Base-by-base conservation (phyloP, 2,329 filamentous ascomycete genomes). In the Pleomassaria siparia region DNA sequence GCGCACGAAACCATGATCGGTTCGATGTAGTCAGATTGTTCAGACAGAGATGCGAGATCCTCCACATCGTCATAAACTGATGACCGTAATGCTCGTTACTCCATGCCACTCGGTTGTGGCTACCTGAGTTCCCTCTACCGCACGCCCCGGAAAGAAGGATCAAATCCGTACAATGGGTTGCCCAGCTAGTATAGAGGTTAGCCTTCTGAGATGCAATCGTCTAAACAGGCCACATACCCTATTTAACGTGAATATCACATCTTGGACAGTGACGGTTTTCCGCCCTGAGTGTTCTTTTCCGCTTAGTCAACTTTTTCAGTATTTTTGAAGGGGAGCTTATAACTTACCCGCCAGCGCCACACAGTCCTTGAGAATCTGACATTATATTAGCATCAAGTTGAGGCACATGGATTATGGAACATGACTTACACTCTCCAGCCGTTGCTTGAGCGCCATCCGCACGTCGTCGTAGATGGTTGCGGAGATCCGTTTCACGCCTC, bases 401-500 rank as follows among this genome's bases (percentile, higher is more conserved):
- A 10, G 20, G n/a, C 10, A 24, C 20, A 32, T 30, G 4, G 11
- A 16, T 8, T 16, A 30, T 36, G 5, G 11, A n/a, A 36, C n/a
- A n/a, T n/a, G n/a, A 52, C 66, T 47, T 41, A 67, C 63, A 0
- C 25, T 2, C 13, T 49, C 44, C 2, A 91, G 69, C 0, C 77
- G 73, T 0, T 58, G 50, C 18, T 76, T 81, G 1, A 91, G 43
- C 0, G 75, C 81, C 0, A 3, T 15, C 0, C 88, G 75, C 0
- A 78, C 67, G 0, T 88, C 84, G 0, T 83, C 75, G 58, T 91
- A 91, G 2, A 91, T 85, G 0, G 37, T 54, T 0, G 64, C 79
- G 0, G 84, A 85, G 8, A 91, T 89, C 0, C 88, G 76, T 64
- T 91, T 91, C 0, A 92, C 85, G 0, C 88, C 88, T 1, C 88